phyloP scores from a whole-genome alignment of 2,329 filamentous ascomycete genomes.

The Penicillium digitatum region DNA sequence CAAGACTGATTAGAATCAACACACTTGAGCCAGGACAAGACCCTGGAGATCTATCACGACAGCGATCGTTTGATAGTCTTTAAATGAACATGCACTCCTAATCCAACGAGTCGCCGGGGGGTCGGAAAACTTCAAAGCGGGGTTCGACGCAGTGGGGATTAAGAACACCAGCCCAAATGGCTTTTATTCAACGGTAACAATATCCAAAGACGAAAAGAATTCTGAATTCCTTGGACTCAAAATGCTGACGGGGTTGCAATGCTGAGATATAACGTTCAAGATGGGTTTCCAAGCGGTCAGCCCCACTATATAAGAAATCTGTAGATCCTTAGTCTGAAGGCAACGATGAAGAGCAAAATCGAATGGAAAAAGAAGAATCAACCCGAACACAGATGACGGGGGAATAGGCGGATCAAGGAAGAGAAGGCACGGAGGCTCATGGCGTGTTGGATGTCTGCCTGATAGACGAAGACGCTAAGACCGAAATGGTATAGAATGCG shows the following conservation, averaged over 20 bases:
- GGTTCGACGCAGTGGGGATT: not conserved
- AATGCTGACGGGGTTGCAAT: not conserved
- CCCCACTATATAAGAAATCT: conserved; percentile 10
- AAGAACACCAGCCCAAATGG: not conserved
- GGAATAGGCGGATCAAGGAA: conserved; percentile 15
- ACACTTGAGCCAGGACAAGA: not conserved
- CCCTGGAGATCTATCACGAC: not conserved
- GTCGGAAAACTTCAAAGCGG: not conserved
- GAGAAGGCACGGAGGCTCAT: conserved; percentile 21
- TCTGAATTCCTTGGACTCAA: not conserved
- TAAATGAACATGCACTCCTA: conserved; percentile 1
- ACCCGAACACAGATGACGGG: conserved; percentile 1
- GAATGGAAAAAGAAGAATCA: conserved; percentile 17
- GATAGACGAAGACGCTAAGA: conserved; percentile 33
- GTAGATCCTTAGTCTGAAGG: conserved; percentile 2
- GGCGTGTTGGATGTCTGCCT: conserved; percentile 38
- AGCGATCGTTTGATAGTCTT: not conserved
- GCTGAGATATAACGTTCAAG: not conserved
- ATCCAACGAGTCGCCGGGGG: not conserved
- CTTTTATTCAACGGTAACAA: not conserved
- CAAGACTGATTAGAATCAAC: not conserved
- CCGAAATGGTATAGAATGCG: conserved; percentile 18
- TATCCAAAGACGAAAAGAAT: not conserved
- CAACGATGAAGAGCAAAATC: not conserved
- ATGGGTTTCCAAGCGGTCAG: conserved; percentile 10